A percentile compares a stretch with the other conserved stretches of the same genome.
phyloP scores from a whole-genome alignment of 768 basidiomycete species.

The Trametes cinnabarina region DNA sequence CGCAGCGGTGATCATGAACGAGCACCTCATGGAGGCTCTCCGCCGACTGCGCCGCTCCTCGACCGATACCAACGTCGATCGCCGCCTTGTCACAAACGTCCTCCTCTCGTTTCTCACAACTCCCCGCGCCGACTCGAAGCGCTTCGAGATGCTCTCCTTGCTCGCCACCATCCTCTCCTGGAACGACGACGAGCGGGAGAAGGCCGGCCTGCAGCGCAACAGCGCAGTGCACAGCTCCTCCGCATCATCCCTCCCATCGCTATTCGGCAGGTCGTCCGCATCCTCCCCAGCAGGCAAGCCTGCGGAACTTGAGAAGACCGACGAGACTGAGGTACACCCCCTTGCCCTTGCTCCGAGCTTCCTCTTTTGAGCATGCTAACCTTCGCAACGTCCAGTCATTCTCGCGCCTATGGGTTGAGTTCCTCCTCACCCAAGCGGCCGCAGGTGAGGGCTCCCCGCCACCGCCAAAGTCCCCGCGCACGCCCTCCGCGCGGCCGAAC shows the following conservation, averaged over 20 bases:
- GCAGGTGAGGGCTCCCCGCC: slow-evolving; percentile 36
- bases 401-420: slow-evolving; percentile 83
- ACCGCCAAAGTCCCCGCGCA: slow-evolving; percentile 16
- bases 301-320: slow-evolving; percentile 70
- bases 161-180: slow-evolving; percentile 89
- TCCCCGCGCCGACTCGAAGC: slow-evolving; percentile 87
- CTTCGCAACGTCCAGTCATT: not conserved
- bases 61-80: slow-evolving; percentile 84
- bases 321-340: slow-evolving; percentile 73
- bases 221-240: slow-evolving; percentile 12
- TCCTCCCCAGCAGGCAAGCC: slow-evolving; percentile 36
- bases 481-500: slow-evolving; percentile 30
- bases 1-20: slow-evolving; percentile 92
- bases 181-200: slow-evolving; percentile 88
- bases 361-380: too few relatives aligned
- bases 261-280: slow-evolving; percentile 27
- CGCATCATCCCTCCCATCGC: slow-evolving; percentile 21
- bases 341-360: too few relatives aligned
- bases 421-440: slow-evolving; percentile 88
- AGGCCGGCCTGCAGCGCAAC: slow-evolving; percentile 77
- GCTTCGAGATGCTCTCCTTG: slow-evolving; percentile 93
- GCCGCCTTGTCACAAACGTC: slow-evolving; percentile 92
- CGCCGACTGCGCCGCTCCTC: slow-evolving; percentile 86
- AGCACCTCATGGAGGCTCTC: slow-evolving; percentile 97
- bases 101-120: slow-evolving; percentile 87